These are phyloP conservation scores for Corylus avellana DNA, from an alignment of 306 rosid species.

Conservation along the genomic window DNA sequence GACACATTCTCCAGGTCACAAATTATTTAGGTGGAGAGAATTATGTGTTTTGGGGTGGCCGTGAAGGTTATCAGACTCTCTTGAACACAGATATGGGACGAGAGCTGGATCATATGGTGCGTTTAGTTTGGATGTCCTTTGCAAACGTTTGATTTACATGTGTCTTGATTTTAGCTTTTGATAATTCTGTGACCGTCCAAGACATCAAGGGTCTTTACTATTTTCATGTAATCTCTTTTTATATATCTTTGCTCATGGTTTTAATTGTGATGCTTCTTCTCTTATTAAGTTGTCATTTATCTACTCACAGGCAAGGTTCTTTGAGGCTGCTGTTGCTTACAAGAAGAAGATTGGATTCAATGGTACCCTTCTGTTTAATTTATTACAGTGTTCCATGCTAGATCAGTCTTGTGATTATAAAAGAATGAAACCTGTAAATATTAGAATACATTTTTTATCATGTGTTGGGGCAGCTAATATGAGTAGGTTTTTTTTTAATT, in stretches of 20 bases:
- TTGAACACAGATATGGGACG: constrained; percentile 97
- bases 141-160: neutral
- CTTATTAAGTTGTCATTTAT: constrained; percentile 23
- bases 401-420: constrained; percentile 8
- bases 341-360: constrained; percentile 96
- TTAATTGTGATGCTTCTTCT: constrained; percentile 9
- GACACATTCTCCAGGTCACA: constrained; percentile 63
- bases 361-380: constrained; percentile 44
- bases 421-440: neutral
- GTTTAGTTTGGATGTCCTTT: constrained; percentile 18
- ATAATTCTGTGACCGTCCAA: neutral
- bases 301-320: constrained; percentile 72
- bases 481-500: neutral
- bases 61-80: constrained; percentile 92
- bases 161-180: neutral
- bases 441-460: neutral
- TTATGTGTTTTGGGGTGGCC: constrained; percentile 99
- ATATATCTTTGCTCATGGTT: neutral
- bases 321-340: constrained; percentile 80
- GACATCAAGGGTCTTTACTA: neutral
- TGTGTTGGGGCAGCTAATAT: neutral
- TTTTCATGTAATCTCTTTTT: constrained; percentile 1
- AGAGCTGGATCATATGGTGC: constrained; percentile 87
- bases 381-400: constrained; percentile 2
- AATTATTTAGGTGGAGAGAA: constrained; percentile 92